These are phyloP conservation scores for Iberis amara DNA, from an alignment of 441 rosid species.

Conservation along the genomic window DNA sequence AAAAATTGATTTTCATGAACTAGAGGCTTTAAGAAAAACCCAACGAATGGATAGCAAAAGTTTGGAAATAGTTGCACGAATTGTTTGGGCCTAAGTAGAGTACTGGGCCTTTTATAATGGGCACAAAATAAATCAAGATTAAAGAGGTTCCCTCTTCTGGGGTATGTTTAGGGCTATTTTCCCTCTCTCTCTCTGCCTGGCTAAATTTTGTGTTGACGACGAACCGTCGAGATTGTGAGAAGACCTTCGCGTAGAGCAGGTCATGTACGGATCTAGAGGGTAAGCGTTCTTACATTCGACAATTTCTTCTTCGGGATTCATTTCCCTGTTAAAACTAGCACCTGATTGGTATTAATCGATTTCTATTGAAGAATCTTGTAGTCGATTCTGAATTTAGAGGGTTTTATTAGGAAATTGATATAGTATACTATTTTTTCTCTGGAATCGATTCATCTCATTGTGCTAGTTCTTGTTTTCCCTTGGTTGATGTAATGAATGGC, in stretches of 20 bases:
- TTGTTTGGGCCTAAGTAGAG: neutral
- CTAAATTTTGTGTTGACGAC: neutral
- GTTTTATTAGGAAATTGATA: neutral
- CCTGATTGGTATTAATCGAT: conserved; percentile 12
- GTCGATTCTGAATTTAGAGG: conserved; percentile 7
- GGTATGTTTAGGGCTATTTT: conserved; percentile 13
- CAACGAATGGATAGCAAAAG: too few species aligned
- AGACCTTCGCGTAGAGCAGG: conserved; percentile 16
- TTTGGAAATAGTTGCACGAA: too few species aligned
- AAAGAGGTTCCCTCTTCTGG: neutral
- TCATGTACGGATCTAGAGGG: conserved; percentile 63
- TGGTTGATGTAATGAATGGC: too few species aligned
- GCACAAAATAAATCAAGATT: neutral
- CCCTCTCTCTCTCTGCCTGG: neutral
- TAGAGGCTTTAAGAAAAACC: too few species aligned
- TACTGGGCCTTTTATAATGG: neutral
- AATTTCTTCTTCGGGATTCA: neutral
- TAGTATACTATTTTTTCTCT: neutral
- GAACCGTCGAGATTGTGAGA: conserved; percentile 3
- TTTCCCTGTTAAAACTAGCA: neutral
- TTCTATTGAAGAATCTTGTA: neutral
- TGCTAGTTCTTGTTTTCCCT: too few species aligned
- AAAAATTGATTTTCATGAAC: too few species aligned
- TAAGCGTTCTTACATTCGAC: conserved; percentile 15
- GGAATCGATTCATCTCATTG: neutral